A percentile compares a stretch with the other conserved stretches of the same genome.
These are phyloP conservation scores for Echinosphaeria canescens DNA, from an alignment of 2,329 filamentous ascomycete genomes.

Conservation along the genomic window DNA sequence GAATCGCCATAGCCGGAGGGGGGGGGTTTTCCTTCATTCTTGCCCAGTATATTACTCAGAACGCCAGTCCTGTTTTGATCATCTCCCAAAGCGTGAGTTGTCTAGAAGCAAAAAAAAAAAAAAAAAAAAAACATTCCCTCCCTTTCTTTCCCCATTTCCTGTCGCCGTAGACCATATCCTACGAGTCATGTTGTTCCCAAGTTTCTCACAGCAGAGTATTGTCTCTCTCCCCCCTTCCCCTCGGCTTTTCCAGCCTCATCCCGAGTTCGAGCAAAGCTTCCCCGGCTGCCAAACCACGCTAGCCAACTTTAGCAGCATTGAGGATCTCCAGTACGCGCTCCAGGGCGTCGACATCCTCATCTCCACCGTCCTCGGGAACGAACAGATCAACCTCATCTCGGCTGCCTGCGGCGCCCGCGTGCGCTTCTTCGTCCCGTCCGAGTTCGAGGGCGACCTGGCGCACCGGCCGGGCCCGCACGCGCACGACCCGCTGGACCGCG, in stretches of 20 bases:
- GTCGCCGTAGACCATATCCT: too few relatives aligned
- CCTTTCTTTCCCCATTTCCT: not conserved
- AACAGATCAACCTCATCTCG: conserved; percentile 51
- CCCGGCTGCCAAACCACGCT: conserved; percentile 40
- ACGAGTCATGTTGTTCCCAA: too few relatives aligned
- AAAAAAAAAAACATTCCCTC: conserved; percentile 1
- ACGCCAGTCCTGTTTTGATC: conserved; percentile 47
- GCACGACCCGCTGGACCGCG: conserved; percentile 38
- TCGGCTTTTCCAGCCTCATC: conserved; percentile 26
- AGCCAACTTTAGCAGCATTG: conserved; percentile 41
- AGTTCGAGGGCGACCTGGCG: conserved; percentile 45
- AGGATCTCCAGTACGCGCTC: conserved; percentile 40
- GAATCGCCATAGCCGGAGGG: conserved; percentile 24
- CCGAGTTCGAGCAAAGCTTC: conserved; percentile 24
- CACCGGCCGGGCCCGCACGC: conserved; percentile 29
- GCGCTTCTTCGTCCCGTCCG: conserved; percentile 49
- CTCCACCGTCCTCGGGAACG: conserved; percentile 44
- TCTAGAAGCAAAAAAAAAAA: too few relatives aligned
- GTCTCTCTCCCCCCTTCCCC: too few relatives aligned
- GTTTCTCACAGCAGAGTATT: too few relatives aligned
- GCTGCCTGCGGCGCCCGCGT: conserved; percentile 44
- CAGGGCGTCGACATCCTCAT: conserved; percentile 54
- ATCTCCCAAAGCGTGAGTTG: conserved; percentile 38
- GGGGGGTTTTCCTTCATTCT: conserved; percentile 21
- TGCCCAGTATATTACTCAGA: conserved; percentile 34